Evolutionary conservation across 306 rosid genomes (phyloP).

Genomic region (Acacia crassicarpa): DNA sequence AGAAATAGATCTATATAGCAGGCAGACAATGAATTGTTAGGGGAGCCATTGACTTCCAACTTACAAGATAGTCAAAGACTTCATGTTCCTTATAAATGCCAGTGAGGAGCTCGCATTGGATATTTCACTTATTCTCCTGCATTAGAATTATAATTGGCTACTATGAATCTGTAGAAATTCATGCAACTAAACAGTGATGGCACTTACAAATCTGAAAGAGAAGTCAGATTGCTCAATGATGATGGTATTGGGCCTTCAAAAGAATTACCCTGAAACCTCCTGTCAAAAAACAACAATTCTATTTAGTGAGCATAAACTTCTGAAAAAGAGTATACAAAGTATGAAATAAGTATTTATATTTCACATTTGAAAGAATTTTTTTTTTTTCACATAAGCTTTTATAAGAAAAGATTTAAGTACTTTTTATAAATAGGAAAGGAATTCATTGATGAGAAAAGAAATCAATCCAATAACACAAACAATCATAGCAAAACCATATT

Average conservation of each 20-base stretch:
- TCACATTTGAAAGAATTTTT: not conserved
- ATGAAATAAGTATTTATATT: not conserved
- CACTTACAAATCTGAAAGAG: conserved; percentile 68
- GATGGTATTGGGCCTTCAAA: conserved; percentile 71
- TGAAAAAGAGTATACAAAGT: not conserved
- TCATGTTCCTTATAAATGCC: conserved; percentile 60
- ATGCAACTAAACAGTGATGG: conserved; percentile 8
- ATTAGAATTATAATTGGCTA: conserved; percentile 31
- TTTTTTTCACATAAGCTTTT: not conserved
- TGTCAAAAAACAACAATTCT: conserved; percentile 29
- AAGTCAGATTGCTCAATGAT: conserved; percentile 65
- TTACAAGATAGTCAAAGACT: conserved; percentile 64
- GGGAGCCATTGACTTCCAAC: conserved; percentile 50
- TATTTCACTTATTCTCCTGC: conserved; percentile 63
- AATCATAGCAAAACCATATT: not conserved
- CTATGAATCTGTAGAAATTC: not conserved
- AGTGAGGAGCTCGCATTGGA: conserved; percentile 74
- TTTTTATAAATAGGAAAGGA: not conserved
- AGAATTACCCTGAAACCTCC: conserved; percentile 92
- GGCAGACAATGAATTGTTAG: conserved; percentile 14
- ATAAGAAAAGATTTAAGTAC: not conserved
- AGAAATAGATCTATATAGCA: not conserved
- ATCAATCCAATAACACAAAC: not conserved
- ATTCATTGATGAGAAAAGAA: conserved; percentile 3
- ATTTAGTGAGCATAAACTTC: conserved; percentile 11